Conservation (phyloP, 305 asterid species). For the Rubia tinctorum region DNA sequence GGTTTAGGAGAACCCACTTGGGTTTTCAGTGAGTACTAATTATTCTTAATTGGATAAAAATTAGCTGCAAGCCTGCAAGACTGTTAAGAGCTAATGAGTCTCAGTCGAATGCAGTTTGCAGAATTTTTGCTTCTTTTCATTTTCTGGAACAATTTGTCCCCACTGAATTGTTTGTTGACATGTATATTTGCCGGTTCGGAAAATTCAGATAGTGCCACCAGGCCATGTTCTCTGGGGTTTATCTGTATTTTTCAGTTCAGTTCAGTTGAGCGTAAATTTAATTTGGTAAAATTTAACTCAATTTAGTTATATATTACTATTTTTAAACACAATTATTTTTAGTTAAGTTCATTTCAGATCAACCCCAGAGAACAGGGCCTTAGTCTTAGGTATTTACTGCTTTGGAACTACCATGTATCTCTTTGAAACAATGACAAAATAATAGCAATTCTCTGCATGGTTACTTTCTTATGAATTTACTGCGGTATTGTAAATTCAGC, state of each 20-base stretch:
- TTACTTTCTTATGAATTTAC: neutral
- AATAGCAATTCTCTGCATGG: neutral
- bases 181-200: neutral
- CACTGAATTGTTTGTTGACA: neutral
- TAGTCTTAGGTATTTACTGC: neutral
- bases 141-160: neutral
- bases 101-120: neutral
- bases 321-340: too few species aligned
- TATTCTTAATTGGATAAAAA: too few species aligned
- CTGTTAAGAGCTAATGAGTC: neutral
- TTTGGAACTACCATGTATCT: neutral
- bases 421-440: neutral
- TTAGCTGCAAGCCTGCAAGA: neutral
- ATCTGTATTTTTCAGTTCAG: too few species aligned
- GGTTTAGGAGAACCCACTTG: neutral
- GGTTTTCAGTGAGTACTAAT: neutral
- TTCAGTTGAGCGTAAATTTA: too few species aligned
- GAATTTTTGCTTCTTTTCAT: neutral
- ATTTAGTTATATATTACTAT: too few species aligned
- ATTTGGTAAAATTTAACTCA: too few species aligned
- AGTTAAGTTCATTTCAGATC: too few species aligned
- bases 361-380: too few species aligned
- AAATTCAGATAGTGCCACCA: neutral
- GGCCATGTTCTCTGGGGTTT: too few species aligned
- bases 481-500: neutral